phyloP scores from a whole-genome alignment of 1,139 yeast species.

The Eremothecium gossypii region DNA sequence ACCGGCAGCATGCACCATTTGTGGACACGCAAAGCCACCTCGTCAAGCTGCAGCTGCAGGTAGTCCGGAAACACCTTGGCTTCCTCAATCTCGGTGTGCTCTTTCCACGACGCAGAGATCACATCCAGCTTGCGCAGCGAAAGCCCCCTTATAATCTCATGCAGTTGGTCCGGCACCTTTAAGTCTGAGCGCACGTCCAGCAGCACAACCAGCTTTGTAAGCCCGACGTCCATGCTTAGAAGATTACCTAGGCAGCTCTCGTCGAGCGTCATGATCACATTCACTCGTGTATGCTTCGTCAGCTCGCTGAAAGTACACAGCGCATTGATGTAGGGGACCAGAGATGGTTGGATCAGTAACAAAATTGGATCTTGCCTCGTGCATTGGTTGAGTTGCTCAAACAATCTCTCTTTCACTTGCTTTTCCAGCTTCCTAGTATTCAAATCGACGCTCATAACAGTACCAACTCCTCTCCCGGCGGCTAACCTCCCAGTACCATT shows the following conservation, averaged over 20 bases:
- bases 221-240: slow-evolving; percentile 10
- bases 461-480: too few species aligned
- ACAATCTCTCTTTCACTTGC: slow-evolving; percentile 12
- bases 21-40: slow-evolving; percentile 6
- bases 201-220: slow-evolving; percentile 18
- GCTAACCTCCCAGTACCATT: too few species aligned
- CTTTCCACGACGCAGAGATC: slow-evolving; percentile 18
- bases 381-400: slow-evolving; percentile 12
- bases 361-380: slow-evolving; percentile 13
- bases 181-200: slow-evolving; percentile 23
- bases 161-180: slow-evolving; percentile 12
- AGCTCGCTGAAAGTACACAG: slow-evolving; percentile 22
- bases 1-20: slow-evolving; percentile 22
- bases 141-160: slow-evolving; percentile 6
- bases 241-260: slow-evolving; percentile 14
- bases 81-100: slow-evolving; percentile 13
- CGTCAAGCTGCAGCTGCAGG: slow-evolving; percentile 4
- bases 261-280: slow-evolving; percentile 18
- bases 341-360: slow-evolving; percentile 18
- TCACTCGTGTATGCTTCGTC: slow-evolving; percentile 20
- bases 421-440: slow-evolving; percentile 21
- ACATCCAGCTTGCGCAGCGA: slow-evolving; percentile 10
- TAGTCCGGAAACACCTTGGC: slow-evolving; percentile 8
- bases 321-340: slow-evolving; percentile 17
- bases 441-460: slow-evolving; percentile 9